phyloP scores from a whole-genome alignment of 2,329 filamentous ascomycete species.

The Trichoderma hamatum region DNA sequence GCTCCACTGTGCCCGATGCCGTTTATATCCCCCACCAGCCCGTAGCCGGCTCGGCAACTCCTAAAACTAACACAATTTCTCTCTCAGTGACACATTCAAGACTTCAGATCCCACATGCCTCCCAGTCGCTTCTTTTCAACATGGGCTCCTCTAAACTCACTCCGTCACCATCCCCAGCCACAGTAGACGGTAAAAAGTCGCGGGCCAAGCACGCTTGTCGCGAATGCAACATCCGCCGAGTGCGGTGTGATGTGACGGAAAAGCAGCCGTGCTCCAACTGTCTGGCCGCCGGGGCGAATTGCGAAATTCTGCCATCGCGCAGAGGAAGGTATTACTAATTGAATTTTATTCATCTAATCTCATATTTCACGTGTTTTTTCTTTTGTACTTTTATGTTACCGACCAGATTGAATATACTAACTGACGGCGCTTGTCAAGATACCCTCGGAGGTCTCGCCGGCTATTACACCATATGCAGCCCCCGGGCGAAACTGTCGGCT shows the following conservation, averaged over 20 bases:
- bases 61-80: not conserved
- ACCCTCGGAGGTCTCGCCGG: constrained; percentile 33
- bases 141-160: constrained; percentile 16
- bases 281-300: constrained; percentile 32
- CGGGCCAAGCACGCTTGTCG: constrained; percentile 43
- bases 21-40: not conserved
- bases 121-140: not conserved
- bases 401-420: not conserved
- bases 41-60: constrained; percentile 9
- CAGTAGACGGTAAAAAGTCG: constrained; percentile 36
- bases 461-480: constrained; percentile 26
- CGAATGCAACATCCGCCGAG: constrained; percentile 41
- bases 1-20: constrained; percentile 2
- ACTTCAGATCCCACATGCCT: not conserved
- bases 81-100: not conserved
- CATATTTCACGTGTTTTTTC: not conserved
- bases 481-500: not conserved
- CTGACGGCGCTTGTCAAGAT: constrained; percentile 27
- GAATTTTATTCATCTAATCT: not conserved
- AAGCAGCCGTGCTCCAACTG: constrained; percentile 41
- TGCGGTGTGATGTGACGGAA: constrained; percentile 43
- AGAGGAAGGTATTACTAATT: constrained; percentile 38
- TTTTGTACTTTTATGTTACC: not conserved
- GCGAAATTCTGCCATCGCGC: constrained; percentile 41
- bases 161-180: constrained; percentile 15